Evolutionary conservation across 129 eudicot genomes (phyloP), one percentile per base, ranked within the genome.

Genomic region (Cynara cardunculus): DNA sequence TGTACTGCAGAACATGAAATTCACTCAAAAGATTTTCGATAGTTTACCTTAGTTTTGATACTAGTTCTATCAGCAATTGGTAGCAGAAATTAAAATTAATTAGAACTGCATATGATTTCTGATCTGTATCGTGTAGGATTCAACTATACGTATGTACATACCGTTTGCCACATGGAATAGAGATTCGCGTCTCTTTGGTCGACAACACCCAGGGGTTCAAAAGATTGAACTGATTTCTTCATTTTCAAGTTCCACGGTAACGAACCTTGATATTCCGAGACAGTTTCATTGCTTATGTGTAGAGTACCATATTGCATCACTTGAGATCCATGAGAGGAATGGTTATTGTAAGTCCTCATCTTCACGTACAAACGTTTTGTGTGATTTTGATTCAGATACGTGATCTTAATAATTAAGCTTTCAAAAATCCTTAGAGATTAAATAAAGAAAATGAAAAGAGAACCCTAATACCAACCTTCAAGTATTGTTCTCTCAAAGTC

Each of bases 1-100:
- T 44, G 73, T 77, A 66, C 81, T 77, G 64, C 19, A 66, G 25
- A 69, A n/a, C 18, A 25, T 26, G n/a, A 69, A 68, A 41, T 28
- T 46, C 59, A 46, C 59, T 2, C 59, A 46, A 46, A 14, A 41
- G 16, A 46, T 46, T 3, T 14, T 46, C 18, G 59, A 46, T 13
- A 13, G 59, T 14, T 46, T 46, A 46, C 11, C 8, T 35, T 35
- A 35, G 44, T 35, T 7, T 35, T 35, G 44, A 2, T 35, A 35
- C 44, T 35, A 35, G 12, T 35, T 35, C 12, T 35, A 35, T 35
- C 44, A 8, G 12, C 59, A 14, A 46, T 46, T 46, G 59, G 56
- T 39, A 39, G 49, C 13, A 39, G 13, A 39, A 39, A 39, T 14
- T 13, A 13, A 2, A 46, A 46, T 46, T 46, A 46, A 11, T 13